These are phyloP conservation scores for Leccinum glutinopallens DNA, from an alignment of 1,284 basidiomycete species.

Conservation along the genomic window DNA sequence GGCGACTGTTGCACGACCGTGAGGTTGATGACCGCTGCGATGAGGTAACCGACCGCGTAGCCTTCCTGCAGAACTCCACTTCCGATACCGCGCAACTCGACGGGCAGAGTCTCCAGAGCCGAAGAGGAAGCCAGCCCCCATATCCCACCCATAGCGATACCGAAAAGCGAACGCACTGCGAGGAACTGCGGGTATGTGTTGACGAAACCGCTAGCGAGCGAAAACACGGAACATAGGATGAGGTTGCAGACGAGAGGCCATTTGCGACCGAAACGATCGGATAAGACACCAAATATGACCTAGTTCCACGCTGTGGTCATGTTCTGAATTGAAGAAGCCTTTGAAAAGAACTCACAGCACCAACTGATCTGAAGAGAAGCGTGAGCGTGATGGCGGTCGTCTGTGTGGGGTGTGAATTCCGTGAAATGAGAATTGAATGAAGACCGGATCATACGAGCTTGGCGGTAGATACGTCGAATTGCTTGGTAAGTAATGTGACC, in stretches of 20 bases:
- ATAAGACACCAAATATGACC: conserved; percentile 78
- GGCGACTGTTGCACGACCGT: conserved; percentile 59
- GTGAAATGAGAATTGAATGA: conserved; percentile 4
- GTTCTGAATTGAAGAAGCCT: background rate
- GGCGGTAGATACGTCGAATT: too few species aligned
- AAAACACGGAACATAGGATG: conserved; percentile 69
- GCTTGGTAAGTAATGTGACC: too few species aligned
- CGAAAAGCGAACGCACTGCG: conserved; percentile 76
- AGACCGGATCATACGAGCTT: conserved; percentile 51
- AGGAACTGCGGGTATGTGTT: conserved; percentile 70
- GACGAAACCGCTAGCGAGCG: conserved; percentile 80
- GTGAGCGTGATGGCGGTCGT: conserved; percentile 91
- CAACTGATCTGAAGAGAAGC: conserved; percentile 85
- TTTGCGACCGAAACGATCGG: conserved; percentile 89
- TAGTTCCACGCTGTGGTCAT: conserved; percentile 19
- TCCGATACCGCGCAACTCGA: conserved; percentile 83
- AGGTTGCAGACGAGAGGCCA: conserved; percentile 88
- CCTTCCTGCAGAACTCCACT: conserved; percentile 87
- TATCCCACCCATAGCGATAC: conserved; percentile 86
- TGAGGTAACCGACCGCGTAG: conserved; percentile 67
- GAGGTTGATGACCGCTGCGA: conserved; percentile 78
- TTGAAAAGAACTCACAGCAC: conserved; percentile 57
- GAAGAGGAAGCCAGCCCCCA: conserved; percentile 80
- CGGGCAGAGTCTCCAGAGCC: conserved; percentile 88
- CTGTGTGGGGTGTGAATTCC: conserved; percentile 37